Evolutionary conservation across 768 basidiomycete species (phyloP).

Genomic region (Leucocoprinus sp.): DNA sequence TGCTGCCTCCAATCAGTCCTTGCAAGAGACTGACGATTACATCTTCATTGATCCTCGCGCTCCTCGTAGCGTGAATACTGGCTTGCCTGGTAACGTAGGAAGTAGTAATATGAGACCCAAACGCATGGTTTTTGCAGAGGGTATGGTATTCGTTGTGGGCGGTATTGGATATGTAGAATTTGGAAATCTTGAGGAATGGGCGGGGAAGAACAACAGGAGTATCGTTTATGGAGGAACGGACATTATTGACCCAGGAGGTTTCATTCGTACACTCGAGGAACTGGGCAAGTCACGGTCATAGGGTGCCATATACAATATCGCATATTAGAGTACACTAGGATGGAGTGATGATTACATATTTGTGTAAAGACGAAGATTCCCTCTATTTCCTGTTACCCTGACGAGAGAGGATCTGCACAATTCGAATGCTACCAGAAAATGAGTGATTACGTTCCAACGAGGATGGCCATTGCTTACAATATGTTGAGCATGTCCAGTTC

Average conservation of each 20-base stretch:
- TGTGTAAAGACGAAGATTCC: not conserved
- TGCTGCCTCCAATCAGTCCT: slow-evolving; percentile 84
- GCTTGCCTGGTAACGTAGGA: slow-evolving; percentile 47
- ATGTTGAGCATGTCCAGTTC: slow-evolving; percentile 89
- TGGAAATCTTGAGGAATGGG: slow-evolving; percentile 94
- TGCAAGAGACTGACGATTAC: slow-evolving; percentile 95
- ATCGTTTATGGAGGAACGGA: slow-evolving; percentile 96
- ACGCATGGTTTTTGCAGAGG: slow-evolving; percentile 78
- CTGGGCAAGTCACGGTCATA: slow-evolving; percentile 42
- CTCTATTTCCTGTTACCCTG: slow-evolving; percentile 49
- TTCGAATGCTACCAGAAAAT: slow-evolving; percentile 47
- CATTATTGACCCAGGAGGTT: slow-evolving; percentile 83
- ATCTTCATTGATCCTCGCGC: slow-evolving; percentile 89
- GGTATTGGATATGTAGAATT: slow-evolving; percentile 98
- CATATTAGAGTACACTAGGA: slow-evolving; percentile 1
- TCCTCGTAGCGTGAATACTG: slow-evolving; percentile 45
- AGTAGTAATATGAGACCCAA: slow-evolving; percentile 34
- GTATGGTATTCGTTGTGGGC: slow-evolving; percentile 90
- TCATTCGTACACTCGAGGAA: slow-evolving; percentile 62
- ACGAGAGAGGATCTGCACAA: slow-evolving; percentile 75
- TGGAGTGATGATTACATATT: slow-evolving; percentile 5
- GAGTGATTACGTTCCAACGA: not conserved
- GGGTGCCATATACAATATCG: not conserved
- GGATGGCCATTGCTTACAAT: slow-evolving; percentile 41
- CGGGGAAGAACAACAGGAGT: slow-evolving; percentile 67